Percentiles rank a stretch among this genome's conserved stretches.
Conservation (phyloP, 352 stramenopile species). For the Stephanocyclus meneghinianus region DNA sequence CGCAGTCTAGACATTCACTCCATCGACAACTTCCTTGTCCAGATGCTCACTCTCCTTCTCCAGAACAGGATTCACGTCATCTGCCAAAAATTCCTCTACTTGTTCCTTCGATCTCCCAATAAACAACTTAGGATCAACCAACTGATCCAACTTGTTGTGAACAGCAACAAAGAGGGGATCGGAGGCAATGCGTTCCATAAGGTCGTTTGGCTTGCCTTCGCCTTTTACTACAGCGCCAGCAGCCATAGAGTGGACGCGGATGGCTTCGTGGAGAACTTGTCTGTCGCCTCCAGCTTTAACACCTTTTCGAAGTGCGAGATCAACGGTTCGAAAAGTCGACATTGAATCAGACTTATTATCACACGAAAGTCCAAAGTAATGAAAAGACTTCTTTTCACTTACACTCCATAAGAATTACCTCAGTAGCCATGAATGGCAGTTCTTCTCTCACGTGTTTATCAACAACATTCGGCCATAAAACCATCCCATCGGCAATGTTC, state of each 20-base stretch:
- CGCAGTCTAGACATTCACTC: conserved; percentile 91
- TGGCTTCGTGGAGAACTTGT: conserved; percentile 96
- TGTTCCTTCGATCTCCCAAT: conserved; percentile 94
- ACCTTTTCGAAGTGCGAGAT: conserved; percentile 34
- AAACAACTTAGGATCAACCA: conserved; percentile 96
- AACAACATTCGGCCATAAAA: conserved; percentile 89
- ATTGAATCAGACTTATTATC: neutral
- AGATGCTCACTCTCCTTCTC: conserved; percentile 88
- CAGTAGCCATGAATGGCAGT: conserved; percentile 99
- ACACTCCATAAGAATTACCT: conserved; percentile 99
- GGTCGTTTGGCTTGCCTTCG: conserved; percentile 95
- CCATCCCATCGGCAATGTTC: conserved; percentile 96
- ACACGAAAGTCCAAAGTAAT: conserved; percentile 11
- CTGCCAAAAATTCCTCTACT: conserved; percentile 92
- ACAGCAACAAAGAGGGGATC: conserved; percentile 93
- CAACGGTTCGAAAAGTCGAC: neutral
- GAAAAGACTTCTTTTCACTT: conserved; percentile 32
- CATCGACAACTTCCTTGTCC: conserved; percentile 90
- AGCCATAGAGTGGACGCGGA: conserved; percentile 98
- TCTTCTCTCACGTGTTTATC: conserved; percentile 96
- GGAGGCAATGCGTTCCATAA: conserved; percentile 93
- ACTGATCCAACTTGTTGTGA: conserved; percentile 91
- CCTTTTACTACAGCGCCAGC: conserved; percentile 96
- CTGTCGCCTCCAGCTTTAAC: conserved; percentile 96
- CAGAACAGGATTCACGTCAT: conserved; percentile 93